phyloP scores from a whole-genome alignment of 1,284 basidiomycete species.

The Microbotryum silenes-acaulis region DNA sequence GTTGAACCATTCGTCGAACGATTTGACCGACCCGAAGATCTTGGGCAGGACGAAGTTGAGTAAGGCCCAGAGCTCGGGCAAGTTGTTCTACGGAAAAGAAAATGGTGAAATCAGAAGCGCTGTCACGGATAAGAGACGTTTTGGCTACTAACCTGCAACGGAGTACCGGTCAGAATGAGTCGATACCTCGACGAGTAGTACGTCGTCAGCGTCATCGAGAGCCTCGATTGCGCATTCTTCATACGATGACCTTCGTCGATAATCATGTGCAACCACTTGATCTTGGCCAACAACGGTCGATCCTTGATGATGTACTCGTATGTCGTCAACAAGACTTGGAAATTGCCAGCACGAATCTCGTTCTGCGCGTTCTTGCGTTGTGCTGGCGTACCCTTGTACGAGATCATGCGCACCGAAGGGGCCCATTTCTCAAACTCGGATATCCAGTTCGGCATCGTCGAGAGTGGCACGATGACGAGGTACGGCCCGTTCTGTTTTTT shows the following conservation, averaged over 20 bases:
- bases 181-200: slow-evolving; percentile 91
- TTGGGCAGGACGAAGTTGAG: slow-evolving; percentile 98
- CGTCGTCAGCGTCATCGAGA: slow-evolving; percentile 83
- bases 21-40: slow-evolving; percentile 99
- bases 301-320: slow-evolving; percentile 99
- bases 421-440: slow-evolving; percentile 98
- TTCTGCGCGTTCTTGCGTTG: slow-evolving; percentile 66
- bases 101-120: not conserved
- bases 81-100: slow-evolving; percentile 59
- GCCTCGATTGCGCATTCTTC: slow-evolving; percentile 97
- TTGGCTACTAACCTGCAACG: slow-evolving; percentile 58
- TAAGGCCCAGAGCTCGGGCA: slow-evolving; percentile 95
- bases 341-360: slow-evolving; percentile 68
- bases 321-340: slow-evolving; percentile 93
- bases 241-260: slow-evolving; percentile 99
- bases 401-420: slow-evolving; percentile 70
- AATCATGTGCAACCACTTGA: slow-evolving; percentile 98
- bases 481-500: slow-evolving; percentile 91
- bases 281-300: slow-evolving; percentile 75
- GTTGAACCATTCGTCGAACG: slow-evolving; percentile 99
- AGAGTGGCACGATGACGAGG: slow-evolving; percentile 94
- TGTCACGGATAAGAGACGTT: not conserved
- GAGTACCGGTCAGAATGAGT: slow-evolving; percentile 94
- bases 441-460: slow-evolving; percentile 98
- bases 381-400: slow-evolving; percentile 88